Base-by-base conservation (phyloP, 2,329 filamentous ascomycete genomes). In the Pseudogymnoascus verrucosus region DNA sequence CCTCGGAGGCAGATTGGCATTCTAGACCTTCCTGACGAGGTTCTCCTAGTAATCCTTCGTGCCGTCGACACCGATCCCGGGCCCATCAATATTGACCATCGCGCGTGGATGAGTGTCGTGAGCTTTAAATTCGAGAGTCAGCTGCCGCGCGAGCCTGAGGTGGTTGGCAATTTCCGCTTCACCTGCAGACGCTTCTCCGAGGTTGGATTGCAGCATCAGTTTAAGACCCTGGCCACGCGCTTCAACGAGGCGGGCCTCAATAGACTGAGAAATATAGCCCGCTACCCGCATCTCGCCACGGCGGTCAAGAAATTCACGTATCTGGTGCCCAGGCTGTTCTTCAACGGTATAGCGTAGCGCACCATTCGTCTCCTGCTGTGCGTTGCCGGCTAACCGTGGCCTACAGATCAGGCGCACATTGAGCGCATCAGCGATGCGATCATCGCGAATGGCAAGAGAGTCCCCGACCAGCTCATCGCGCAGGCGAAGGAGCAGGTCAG, bases 231-330 rank as follows among this genome's bases (percentile, higher is more conserved):
- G 77, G n/a, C 79, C 21, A 64, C 78, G 61, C 74, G 81, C 60
- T 82, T 84, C 71, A 79, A 79, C 28, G 71, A 73, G 47, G 76
- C 76, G 63, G 82, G 81, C 31, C 78, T 85, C 61, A 71, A 75
- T 60, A 77, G 78, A 37, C 71, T 85, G 57, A 77, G 81, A 62
- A 75, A 76, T 40, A 78, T 85, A 64, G 77, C 81, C 34, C 73
- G 74, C 60, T 78, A 79, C 67, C 74, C 75, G 16, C 78, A 82
- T 71, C 75, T 85, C 19, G 79, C 81, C 14, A 72, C 75, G 62
- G 77, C 82, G 70, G 83, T 85, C 65, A 82, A 81, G 70, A 84
- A 84, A 69, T 84, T 85, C 72, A 83, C 81, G 66, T 85, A 85
- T 71, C 78, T 85, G 73, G 80, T 85, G 63, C 82, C 82, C 4